A percentile compares a stretch with the other conserved stretches of the same genome.
These are phyloP conservation scores for Solanum aculeatissimum DNA, from an alignment of 305 asterid species.

Conservation along the genomic window DNA sequence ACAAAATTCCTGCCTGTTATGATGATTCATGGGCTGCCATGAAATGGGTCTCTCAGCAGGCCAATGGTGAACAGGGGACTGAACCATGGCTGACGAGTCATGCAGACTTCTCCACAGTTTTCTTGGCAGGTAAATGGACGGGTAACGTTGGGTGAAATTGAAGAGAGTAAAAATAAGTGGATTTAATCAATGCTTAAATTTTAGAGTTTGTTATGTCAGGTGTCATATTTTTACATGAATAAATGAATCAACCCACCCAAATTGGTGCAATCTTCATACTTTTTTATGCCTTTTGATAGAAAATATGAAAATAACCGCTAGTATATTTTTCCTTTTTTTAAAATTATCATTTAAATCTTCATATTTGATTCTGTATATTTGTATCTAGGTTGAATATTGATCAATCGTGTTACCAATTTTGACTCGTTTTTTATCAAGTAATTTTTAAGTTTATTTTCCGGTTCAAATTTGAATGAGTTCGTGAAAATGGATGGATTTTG, in stretches of 20 bases:
- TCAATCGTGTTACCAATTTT: background rate
- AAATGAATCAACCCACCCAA: background rate
- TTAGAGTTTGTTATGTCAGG: too few species aligned
- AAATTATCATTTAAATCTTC: background rate
- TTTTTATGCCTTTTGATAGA: background rate
- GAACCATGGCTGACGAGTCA: background rate
- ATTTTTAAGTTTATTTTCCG: background rate
- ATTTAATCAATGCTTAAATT: background rate
- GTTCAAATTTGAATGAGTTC: background rate
- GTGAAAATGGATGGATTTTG: slow-evolving; percentile 1
- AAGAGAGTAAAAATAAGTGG: background rate
- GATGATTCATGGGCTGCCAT: slow-evolving; percentile 36
- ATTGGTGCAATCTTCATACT: background rate
- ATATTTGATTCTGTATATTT: background rate
- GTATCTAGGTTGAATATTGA: background rate
- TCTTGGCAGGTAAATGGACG: slow-evolving; percentile 56
- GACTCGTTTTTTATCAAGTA: background rate
- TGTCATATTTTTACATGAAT: background rate
- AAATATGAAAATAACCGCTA: background rate
- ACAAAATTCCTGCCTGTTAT: slow-evolving; percentile 23
- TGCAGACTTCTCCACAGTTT: background rate
- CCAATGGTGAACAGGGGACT: background rate
- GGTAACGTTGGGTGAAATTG: background rate
- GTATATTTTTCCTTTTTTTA: background rate
- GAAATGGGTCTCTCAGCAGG: slow-evolving; percentile 29